Percentiles rank a stretch among this genome's conserved stretches.
phyloP scores from a whole-genome alignment of 1,284 basidiomycete species.

The Ceratobasidium sp. region DNA sequence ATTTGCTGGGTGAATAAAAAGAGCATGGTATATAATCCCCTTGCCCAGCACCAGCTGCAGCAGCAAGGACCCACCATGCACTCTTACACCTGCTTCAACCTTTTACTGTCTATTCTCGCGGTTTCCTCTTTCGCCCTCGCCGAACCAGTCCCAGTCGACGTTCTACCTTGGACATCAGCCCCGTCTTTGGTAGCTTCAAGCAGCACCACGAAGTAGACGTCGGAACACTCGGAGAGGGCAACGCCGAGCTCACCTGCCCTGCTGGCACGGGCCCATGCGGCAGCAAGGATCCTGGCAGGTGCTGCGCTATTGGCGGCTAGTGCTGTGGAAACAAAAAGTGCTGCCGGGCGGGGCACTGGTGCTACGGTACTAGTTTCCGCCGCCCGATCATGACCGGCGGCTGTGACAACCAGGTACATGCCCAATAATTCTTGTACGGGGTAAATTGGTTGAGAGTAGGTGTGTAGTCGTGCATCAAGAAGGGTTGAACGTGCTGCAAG shows the following conservation, averaged over 20 bases:
- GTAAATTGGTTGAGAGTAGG: background rate
- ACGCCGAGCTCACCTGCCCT: slow-evolving; percentile 13
- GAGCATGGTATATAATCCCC: background rate
- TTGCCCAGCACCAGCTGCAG: background rate
- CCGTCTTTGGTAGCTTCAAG: background rate
- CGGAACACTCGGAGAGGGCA: background rate
- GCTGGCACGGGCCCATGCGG: background rate
- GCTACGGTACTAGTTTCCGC: background rate
- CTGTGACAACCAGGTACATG: slow-evolving; percentile 2
- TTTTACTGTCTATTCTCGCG: background rate
- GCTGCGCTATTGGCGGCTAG: slow-evolving; percentile 24
- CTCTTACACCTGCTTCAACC: background rate
- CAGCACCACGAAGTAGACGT: background rate
- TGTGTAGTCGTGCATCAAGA: background rate
- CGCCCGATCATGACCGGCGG: background rate
- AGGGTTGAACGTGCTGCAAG: slow-evolving; percentile 5
- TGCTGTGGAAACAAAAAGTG: slow-evolving; percentile 19
- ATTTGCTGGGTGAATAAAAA: background rate
- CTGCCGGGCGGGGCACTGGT: slow-evolving; percentile 14
- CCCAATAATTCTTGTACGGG: background rate
- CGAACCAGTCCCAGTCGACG: background rate
- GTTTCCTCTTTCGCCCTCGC: background rate
- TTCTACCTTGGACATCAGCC: background rate
- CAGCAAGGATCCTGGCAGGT: background rate
- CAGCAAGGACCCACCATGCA: background rate